Conservation (phyloP, 108 stramenopile genomes). For the Fragilariopsis cylindrus region DNA sequence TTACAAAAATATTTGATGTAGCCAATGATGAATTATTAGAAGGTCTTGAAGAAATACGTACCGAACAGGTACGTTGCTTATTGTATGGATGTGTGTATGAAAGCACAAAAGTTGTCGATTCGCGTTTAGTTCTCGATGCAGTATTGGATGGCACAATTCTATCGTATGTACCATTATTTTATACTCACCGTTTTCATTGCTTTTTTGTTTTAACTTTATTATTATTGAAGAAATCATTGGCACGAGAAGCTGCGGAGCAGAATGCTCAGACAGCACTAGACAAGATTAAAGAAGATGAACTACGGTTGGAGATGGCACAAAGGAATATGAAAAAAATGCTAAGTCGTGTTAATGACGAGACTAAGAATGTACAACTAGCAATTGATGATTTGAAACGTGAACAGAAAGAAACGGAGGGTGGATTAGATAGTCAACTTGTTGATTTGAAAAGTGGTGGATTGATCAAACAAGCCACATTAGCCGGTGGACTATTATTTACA, state of each 20-base stretch:
- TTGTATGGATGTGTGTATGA: too few species aligned
- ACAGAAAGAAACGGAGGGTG: constrained; percentile 39
- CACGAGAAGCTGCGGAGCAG: constrained; percentile 37
- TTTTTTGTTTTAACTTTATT: constrained; percentile 1
- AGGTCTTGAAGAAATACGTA: constrained; percentile 51
- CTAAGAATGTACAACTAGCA: constrained; percentile 46
- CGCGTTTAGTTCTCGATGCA: not conserved
- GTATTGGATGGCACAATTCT: not conserved
- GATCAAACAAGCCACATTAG: constrained; percentile 50
- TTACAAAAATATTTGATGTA: constrained; percentile 56
- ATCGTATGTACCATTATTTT: not conserved
- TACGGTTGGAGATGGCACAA: constrained; percentile 49
- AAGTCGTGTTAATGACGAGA: constrained; percentile 46
- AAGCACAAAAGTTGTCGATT: not conserved
- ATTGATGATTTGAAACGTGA: constrained; percentile 48
- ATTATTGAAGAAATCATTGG: constrained; percentile 30
- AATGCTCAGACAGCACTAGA: constrained; percentile 24
- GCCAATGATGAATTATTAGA: constrained; percentile 49
- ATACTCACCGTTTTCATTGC: not conserved
- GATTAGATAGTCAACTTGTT: constrained; percentile 34
- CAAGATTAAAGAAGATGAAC: constrained; percentile 23
- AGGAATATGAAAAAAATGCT: constrained; percentile 50
- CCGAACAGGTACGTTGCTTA: constrained; percentile 49
- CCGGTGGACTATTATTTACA: constrained; percentile 52
- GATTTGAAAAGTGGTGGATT: constrained; percentile 43